phyloP scores from a whole-genome alignment of 495 filamentous ascomycete species.

The Penicillium fimorum region DNA sequence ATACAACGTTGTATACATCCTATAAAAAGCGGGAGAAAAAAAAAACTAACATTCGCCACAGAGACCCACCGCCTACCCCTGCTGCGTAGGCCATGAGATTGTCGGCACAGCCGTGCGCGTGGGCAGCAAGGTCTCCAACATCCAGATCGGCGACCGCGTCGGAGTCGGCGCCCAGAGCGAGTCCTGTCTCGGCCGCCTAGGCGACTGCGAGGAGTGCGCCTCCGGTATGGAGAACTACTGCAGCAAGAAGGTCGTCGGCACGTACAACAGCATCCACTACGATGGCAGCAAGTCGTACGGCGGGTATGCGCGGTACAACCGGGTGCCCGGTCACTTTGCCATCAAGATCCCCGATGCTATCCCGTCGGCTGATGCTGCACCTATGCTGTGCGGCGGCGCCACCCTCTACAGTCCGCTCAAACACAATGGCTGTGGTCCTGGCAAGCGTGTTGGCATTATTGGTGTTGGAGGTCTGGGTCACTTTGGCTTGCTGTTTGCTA shows the following conservation, averaged over 20 bases:
- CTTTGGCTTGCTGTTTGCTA: conserved; percentile 59
- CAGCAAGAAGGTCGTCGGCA: conserved; percentile 50
- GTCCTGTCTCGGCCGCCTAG: conserved; percentile 59
- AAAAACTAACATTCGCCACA: conserved; percentile 16
- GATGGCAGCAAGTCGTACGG: conserved; percentile 64
- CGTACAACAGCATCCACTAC: conserved; percentile 38
- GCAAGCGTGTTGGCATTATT: conserved; percentile 79
- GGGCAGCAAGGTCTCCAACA: conserved; percentile 59
- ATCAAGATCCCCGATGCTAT: conserved; percentile 73
- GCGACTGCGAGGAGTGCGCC: conserved; percentile 69
- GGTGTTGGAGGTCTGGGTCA: conserved; percentile 83
- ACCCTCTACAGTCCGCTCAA: conserved; percentile 76
- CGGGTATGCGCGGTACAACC: conserved; percentile 71
- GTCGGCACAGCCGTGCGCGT: conserved; percentile 75
- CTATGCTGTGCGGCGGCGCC: conserved; percentile 83
- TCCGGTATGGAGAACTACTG: conserved; percentile 68
- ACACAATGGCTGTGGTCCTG: conserved; percentile 72
- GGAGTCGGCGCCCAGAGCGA: conserved; percentile 82
- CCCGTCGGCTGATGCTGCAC: conserved; percentile 61
- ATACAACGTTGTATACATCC: background rate
- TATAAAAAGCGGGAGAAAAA: background rate
- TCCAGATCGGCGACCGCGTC: conserved; percentile 83
- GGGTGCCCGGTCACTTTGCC: conserved; percentile 69
- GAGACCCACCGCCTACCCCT: conserved; percentile 62
- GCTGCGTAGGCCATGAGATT: conserved; percentile 81